Percentiles rank a stretch among this genome's conserved stretches.
Evolutionary conservation across 306 rosid species (phyloP).

Genomic region (Calophaca sinica): DNA sequence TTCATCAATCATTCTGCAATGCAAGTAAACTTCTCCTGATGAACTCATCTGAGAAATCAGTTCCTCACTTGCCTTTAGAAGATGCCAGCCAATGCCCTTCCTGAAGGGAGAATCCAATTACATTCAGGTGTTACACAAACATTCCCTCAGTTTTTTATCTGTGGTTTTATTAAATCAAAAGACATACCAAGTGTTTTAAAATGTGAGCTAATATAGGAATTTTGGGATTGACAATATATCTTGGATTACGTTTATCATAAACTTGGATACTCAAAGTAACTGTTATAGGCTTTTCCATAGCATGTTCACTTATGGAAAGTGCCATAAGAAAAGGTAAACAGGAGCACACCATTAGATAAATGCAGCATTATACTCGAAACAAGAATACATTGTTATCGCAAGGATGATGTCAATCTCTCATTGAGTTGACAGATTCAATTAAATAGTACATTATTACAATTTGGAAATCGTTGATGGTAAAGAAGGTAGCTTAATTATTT

Average conservation of each 20-base stretch:
- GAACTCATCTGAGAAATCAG: constrained; percentile 74
- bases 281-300: constrained; percentile 6
- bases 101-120: constrained; percentile 52
- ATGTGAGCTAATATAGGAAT: constrained; percentile 7
- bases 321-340: not conserved
- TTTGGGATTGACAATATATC: not conserved
- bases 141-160: not conserved
- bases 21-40: constrained; percentile 79
- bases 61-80: constrained; percentile 90
- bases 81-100: constrained; percentile 99
- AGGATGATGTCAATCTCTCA: constrained; percentile 26
- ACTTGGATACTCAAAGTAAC: constrained; percentile 9
- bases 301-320: constrained; percentile 4
- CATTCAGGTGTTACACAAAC: constrained; percentile 15
- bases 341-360: not conserved
- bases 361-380: constrained; percentile 7
- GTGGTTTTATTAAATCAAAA: not conserved
- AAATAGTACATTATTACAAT: not conserved
- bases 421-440: constrained; percentile 1
- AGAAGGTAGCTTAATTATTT: constrained; percentile 7
- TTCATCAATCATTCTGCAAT: constrained; percentile 85
- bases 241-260: not conserved
- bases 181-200: not conserved
- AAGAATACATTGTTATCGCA: constrained; percentile 1
- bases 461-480: not conserved